Evolutionary conservation across 75 land plant species (phyloP).

Genomic region (Isoetes taiwanensis): DNA sequence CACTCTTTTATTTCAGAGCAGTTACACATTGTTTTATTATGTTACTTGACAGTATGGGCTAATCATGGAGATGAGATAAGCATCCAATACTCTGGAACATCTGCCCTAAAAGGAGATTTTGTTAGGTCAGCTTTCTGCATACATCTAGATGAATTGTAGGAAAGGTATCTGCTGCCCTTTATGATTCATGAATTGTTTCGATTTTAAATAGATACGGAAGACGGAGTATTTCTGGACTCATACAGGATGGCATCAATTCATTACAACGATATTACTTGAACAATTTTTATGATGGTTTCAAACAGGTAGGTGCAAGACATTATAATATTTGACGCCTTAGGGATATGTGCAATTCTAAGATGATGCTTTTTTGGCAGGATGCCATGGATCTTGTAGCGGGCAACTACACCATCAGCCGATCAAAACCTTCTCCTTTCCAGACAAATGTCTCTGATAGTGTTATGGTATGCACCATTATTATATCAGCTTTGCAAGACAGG

Average conservation of each 20-base stretch:
- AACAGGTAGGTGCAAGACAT: constrained; percentile 85
- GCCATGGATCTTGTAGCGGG: constrained; percentile 92
- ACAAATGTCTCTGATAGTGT: constrained; percentile 71
- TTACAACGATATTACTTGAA: constrained; percentile 75
- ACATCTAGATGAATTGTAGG: background rate
- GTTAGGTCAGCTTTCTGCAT: constrained; percentile 37
- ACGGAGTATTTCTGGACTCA: constrained; percentile 53
- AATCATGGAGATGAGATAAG: constrained; percentile 96
- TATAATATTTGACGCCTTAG: too few relatives aligned
- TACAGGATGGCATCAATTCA: constrained; percentile 64
- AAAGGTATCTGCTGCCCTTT: background rate
- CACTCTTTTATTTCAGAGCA: background rate
- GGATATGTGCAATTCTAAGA: too few relatives aligned
- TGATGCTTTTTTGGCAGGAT: too few relatives aligned
- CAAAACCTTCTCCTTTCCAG: constrained; percentile 57
- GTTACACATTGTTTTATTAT: background rate
- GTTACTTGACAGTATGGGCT: constrained; percentile 61
- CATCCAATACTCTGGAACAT: constrained; percentile 89
- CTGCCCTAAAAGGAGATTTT: constrained; percentile 91
- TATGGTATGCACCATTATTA: too few relatives aligned
- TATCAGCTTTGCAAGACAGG: too few relatives aligned
- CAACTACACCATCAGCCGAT: constrained; percentile 48
- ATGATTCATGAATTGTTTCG: background rate
- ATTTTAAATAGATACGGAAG: constrained; percentile 47
- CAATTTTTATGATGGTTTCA: constrained; percentile 79